phyloP scores from a whole-genome alignment of 164 flowering plant species.

The Platanus orientalis region DNA sequence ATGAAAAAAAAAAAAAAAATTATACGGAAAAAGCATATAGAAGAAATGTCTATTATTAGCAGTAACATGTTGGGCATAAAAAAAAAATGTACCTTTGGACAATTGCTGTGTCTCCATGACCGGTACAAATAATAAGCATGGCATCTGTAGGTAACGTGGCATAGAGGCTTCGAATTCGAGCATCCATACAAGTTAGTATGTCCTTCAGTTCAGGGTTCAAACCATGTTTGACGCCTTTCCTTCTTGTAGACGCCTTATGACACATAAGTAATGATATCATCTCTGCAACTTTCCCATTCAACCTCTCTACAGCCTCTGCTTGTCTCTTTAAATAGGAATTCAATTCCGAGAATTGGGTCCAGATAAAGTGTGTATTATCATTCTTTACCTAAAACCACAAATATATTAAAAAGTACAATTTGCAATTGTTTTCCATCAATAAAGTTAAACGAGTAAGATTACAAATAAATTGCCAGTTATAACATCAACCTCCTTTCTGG shows the following conservation, averaged over 20 bases:
- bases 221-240: slow-evolving; percentile 26
- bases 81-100: slow-evolving; percentile 59
- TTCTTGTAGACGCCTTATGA: slow-evolving; percentile 30
- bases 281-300: slow-evolving; percentile 68
- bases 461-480: neutral
- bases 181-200: slow-evolving; percentile 55
- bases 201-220: slow-evolving; percentile 51
- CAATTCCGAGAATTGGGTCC: slow-evolving; percentile 93
- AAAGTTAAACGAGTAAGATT: no score
- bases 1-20: neutral
- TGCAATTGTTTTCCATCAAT: neutral
- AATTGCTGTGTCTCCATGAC: slow-evolving; percentile 87
- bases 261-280: slow-evolving; percentile 86
- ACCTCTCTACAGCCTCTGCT: slow-evolving; percentile 54
- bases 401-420: neutral
- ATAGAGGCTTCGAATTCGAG: slow-evolving; percentile 49
- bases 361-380: slow-evolving; percentile 66
- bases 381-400: slow-evolving; percentile 55
- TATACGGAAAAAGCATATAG: neutral
- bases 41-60: neutral
- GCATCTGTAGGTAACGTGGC: slow-evolving; percentile 60
- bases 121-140: slow-evolving; percentile 87
- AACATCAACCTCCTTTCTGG: slow-evolving; percentile 69
- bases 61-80: neutral
- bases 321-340: slow-evolving; percentile 59